These are phyloP conservation scores for Phytophthora pistaciae DNA, from an alignment of 352 stramenopile species.

Conservation along the genomic window DNA sequence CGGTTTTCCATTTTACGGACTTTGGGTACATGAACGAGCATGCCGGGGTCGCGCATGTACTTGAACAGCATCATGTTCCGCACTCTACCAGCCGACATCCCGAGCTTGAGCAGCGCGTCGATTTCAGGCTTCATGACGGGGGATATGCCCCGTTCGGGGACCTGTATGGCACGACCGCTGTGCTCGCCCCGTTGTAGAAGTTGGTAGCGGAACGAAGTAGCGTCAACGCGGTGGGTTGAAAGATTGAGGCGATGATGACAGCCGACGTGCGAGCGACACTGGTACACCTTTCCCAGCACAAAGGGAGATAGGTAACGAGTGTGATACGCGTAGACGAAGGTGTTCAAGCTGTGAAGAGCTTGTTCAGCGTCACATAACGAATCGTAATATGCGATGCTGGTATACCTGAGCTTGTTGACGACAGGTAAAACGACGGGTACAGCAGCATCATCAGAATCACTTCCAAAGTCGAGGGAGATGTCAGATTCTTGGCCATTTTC, in stretches of 20 bases:
- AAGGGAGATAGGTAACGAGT: no score
- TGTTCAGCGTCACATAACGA: no score
- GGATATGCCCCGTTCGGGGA: neutral
- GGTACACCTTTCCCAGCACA: slow-evolving; percentile 5
- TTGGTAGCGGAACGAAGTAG: slow-evolving; percentile 5
- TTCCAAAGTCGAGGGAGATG: neutral
- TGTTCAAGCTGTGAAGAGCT: no score
- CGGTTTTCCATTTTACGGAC: neutral
- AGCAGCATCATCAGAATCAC: neutral
- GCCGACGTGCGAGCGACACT: slow-evolving; percentile 7
- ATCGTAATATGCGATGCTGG: no score
- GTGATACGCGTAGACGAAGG: no score
- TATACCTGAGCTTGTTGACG: neutral
- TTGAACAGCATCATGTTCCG: slow-evolving; percentile 3
- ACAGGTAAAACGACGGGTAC: neutral
- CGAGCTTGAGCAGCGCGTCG: neutral
- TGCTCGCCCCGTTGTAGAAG: neutral
- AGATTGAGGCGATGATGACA: neutral
- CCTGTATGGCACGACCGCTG: neutral
- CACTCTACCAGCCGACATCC: neutral
- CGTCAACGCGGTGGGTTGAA: neutral
- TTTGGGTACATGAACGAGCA: neutral
- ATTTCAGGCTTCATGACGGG: neutral
- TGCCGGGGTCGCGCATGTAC: neutral
- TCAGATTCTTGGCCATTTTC: neutral